Evolutionary conservation across 148 eudicot species (phyloP), one percentile per base, ranked within the genome.

Genomic region (Chenopodium suecicum): DNA sequence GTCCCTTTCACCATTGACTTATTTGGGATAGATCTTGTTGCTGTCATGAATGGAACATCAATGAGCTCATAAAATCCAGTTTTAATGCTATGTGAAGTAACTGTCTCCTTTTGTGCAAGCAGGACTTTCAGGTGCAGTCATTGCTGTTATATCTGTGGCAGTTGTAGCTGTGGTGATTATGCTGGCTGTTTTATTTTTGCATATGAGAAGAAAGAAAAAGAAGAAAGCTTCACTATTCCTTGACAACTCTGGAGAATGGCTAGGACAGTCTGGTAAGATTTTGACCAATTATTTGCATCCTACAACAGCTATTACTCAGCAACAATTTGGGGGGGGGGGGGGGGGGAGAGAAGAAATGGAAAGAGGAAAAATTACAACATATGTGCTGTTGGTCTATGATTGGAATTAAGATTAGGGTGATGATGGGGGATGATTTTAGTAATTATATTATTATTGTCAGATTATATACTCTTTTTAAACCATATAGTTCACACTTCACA

Each of bases 101-200:
- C 37, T 41, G 23, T 78, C 44, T 80, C 64, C 80, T 78, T 86
- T 68, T 44, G 12, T 62, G 70, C 80, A 78, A 86, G 84, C 89
- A 91, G 96, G 96, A 78, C 63, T 78, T 47, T 88, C 92, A 41
- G 65, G 85, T 82, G 94, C 88, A 83, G 89, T 82, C 74, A 84
- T 91, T 73, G 94, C 87, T 82, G 94, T 89, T 37, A 81, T 91
- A 85, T 47, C 79, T 50, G 82, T 88, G 47, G 93, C 85, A 69
- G 90, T 74, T 22, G 70, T 88, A 77, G 89, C 62, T 78, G 87
- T 70, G 74, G 25, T 90, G 74, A 75, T 89, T 34, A 13, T 84
- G 41, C 66, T 88, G 79, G 90, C 86, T 66, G 86, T 78, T 17
- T 60, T 87, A 41, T 87, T 79, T 81, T 62, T 81, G 7, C 68